Conservation (phyloP, 73 alveolate genomes). For the Blepharisma japonicum region DNA sequence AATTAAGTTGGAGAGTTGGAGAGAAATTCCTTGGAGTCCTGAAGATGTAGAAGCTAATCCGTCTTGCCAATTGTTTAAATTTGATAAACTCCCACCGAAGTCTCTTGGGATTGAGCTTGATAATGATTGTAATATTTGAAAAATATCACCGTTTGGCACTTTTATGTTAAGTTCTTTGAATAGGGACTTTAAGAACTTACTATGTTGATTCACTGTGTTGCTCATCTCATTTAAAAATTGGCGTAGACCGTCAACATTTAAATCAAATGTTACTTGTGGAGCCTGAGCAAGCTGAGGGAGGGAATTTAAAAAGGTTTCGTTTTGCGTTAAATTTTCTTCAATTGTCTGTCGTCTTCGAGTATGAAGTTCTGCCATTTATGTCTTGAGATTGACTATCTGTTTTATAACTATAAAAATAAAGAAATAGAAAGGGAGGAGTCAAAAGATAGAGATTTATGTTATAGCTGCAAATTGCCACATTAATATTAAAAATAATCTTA, state of each 20-base stretch:
- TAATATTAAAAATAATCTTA: too few relatives aligned
- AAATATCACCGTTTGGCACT: background rate
- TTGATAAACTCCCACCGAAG: background rate
- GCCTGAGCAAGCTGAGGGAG: background rate
- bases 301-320: background rate
- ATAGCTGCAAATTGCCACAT: too few relatives aligned
- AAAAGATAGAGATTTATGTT: too few relatives aligned
- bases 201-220: background rate
- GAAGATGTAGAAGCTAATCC: too few relatives aligned
- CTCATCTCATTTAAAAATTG: background rate
- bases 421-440: too few relatives aligned
- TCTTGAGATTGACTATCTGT: too few relatives aligned
- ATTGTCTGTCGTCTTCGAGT: too few relatives aligned
- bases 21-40: background rate
- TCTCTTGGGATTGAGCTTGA: background rate
- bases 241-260: background rate
- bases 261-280: constrained; percentile 6
- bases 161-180: background rate
- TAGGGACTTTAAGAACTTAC: background rate
- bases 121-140: background rate
- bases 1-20: background rate
- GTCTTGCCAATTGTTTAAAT: background rate
- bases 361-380: too few relatives aligned
- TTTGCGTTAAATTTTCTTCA: background rate
- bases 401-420: too few relatives aligned